Conservation (phyloP, 2,329 filamentous ascomycete genomes). For the Beauveria sp. region DNA sequence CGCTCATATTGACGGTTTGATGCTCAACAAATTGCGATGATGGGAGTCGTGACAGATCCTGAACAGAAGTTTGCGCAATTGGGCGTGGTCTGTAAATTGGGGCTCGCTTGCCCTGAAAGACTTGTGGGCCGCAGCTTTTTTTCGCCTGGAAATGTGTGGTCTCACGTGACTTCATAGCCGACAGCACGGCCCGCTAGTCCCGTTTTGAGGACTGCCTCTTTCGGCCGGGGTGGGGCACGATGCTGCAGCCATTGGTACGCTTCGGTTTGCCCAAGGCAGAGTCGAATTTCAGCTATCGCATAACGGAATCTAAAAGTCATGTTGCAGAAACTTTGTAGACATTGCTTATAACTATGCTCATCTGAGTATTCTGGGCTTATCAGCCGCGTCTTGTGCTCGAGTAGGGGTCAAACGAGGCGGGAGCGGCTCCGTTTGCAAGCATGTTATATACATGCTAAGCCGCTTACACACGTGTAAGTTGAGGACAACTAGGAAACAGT, state of each 20-base stretch:
- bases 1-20: constrained; percentile 50
- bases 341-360: neutral
- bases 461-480: neutral
- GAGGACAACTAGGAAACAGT: neutral
- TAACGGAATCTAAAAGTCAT: neutral
- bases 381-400: neutral
- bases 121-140: constrained; percentile 7
- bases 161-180: constrained; percentile 4
- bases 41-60: constrained; percentile 19
- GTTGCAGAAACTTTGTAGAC: neutral
- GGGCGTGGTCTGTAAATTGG: constrained; percentile 30
- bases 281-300: neutral
- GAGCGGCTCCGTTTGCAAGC: neutral
- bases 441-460: no score
- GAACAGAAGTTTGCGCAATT: constrained; percentile 22
- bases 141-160: neutral
- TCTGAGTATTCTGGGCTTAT: no score
- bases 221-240: neutral
- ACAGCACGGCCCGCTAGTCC: neutral
- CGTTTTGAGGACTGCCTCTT: neutral
- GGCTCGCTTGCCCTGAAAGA: constrained; percentile 29
- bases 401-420: neutral
- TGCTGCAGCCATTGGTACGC: no score
- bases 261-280: neutral
- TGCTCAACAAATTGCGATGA: constrained; percentile 26